Evolutionary conservation across 257 asterid species (phyloP), one percentile per base, ranked within the genome.

Genomic region (Cordia subcordata): DNA sequence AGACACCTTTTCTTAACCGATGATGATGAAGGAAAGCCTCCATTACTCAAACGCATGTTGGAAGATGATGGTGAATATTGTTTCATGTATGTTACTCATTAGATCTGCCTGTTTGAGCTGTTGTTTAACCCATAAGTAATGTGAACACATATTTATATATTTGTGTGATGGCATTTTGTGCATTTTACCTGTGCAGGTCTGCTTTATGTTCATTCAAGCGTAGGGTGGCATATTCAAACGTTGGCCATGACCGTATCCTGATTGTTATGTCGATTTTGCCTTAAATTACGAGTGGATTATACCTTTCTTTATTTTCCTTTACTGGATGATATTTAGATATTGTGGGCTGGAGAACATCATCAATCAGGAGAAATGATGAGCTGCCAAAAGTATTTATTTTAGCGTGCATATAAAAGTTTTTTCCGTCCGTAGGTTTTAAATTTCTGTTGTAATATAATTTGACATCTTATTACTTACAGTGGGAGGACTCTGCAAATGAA

Each of bases 331-430:
- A 17, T 58, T 60, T 66, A 93, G 99, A 89, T 77, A 89, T 93
- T 64, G 99, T 93, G 50, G 99, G 99, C 32, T 93, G 99, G 97
- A 82, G 99, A 78, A 93, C 99, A 58, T 87, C 99, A 16, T 93
- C 97, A 52, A 87, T 93, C 38, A 83, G 99, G 75, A 90, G 97
- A 55, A 83, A 80, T 45, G 82, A 70, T 72, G 97, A 93, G 72
- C 79, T 93, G 67, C 99, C 99, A 49, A 82, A 83, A 97, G 99
- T 89, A 63, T 47, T 65, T 12, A 60, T 45, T 68, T 56, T 55
- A 45, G 44, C 52, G 42, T 67, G 18, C 59, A n/a, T 42, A 45
- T 32, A 61, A n/a, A n/a, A n/a, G 58, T 63, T 32, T 17, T 53
- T 63, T 55, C 54, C 53, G n/a, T n/a, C n/a, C n/a, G n/a, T n/a